Conservation (phyloP, 75 land plant species). For the Chamaecyparis obtusa region DNA sequence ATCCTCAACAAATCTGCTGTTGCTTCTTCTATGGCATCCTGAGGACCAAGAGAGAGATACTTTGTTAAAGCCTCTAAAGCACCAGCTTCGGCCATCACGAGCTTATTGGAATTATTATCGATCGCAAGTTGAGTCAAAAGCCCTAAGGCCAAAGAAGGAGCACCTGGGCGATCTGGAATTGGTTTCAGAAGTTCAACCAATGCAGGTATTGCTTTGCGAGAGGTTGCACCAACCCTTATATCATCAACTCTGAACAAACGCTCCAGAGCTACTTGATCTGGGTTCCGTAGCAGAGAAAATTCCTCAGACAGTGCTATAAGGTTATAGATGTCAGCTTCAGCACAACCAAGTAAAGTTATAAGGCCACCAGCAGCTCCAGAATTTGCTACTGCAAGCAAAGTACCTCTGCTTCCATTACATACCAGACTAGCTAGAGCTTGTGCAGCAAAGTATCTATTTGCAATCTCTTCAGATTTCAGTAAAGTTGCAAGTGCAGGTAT, state of each 20-base stretch:
- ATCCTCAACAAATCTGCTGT: conserved; percentile 81
- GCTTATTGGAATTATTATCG: conserved; percentile 75
- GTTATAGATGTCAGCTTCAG: conserved; percentile 74
- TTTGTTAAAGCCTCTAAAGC: conserved; percentile 88
- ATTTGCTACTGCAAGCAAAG: conserved; percentile 90
- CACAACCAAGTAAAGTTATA: conserved; percentile 88
- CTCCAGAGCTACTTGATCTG: conserved; percentile 91
- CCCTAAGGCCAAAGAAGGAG: conserved; percentile 86
- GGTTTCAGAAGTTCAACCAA: conserved; percentile 95
- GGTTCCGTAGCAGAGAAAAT: conserved; percentile 64
- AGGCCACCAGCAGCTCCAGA: conserved; percentile 92
- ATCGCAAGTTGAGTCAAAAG: conserved; percentile 81
- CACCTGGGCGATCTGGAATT: conserved; percentile 93
- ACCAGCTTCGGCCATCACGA: conserved; percentile 94
- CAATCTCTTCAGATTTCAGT: conserved; percentile 73
- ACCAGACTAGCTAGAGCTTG: conserved; percentile 91
- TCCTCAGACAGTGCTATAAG: conserved; percentile 79
- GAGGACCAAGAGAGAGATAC: conserved; percentile 93
- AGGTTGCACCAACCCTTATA: conserved; percentile 86
- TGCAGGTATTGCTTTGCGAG: conserved; percentile 90
- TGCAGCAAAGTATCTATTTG: conserved; percentile 91
- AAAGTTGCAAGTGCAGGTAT: conserved; percentile 77
- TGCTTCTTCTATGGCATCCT: conserved; percentile 95
- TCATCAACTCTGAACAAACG: conserved; percentile 94
- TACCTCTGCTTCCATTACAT: conserved; percentile 98